phyloP scores from a whole-genome alignment of 1,284 basidiomycete species.

The Neolentinus lepideus region DNA sequence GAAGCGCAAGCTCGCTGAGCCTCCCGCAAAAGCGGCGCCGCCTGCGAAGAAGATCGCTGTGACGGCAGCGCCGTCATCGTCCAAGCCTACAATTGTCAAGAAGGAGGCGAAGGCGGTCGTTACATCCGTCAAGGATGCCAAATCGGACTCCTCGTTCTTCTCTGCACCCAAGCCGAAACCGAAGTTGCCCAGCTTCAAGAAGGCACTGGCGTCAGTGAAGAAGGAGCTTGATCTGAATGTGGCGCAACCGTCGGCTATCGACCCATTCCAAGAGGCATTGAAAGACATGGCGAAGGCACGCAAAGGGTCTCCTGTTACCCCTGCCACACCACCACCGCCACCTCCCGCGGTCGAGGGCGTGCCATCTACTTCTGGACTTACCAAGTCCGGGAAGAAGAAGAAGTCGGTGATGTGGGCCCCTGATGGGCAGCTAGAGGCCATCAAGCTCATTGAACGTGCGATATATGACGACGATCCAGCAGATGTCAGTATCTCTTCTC shows the following conservation, averaged over 20 bases:
- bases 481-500: conserved; percentile 59
- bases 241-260: conserved; percentile 68
- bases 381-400: conserved; percentile 49
- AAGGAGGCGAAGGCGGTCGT: conserved; percentile 28
- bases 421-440: conserved; percentile 59
- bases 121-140: conserved; percentile 58
- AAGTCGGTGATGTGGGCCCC: conserved; percentile 74
- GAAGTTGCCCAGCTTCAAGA: conserved; percentile 76
- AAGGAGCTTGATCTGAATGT: conserved; percentile 50
- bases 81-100: conserved; percentile 23
- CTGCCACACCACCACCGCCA: conserved; percentile 28
- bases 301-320: conserved; percentile 43
- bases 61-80: conserved; percentile 27
- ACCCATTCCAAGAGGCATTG: conserved; percentile 76
- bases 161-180: conserved; percentile 77
- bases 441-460: conserved; percentile 74
- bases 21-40: conserved; percentile 40
- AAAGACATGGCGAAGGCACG: conserved; percentile 61
- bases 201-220: conserved; percentile 46
- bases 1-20: conserved; percentile 61
- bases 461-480: conserved; percentile 78
- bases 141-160: conserved; percentile 80
- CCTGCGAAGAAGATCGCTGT: conserved; percentile 60
- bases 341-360: conserved; percentile 22
- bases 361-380: conserved; percentile 12